Conservation (phyloP, 495 filamentous ascomycete species). For the Pseudomonodictys pantanalensis region DNA sequence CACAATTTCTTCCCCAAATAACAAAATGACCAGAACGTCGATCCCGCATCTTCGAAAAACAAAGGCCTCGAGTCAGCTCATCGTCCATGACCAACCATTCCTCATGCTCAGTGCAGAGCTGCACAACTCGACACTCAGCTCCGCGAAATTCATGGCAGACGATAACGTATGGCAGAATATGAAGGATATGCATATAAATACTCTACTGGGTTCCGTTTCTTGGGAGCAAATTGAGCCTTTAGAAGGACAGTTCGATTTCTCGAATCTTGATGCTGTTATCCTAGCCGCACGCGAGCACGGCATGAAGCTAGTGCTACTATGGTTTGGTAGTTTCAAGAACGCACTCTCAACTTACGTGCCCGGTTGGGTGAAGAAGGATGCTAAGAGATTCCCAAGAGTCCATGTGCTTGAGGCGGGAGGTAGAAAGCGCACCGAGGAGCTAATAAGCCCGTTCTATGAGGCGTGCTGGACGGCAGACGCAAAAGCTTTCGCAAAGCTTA, state of each 20-base stretch:
- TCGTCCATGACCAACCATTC: constrained; percentile 49
- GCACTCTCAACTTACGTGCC: constrained; percentile 47
- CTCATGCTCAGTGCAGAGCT: constrained; percentile 49
- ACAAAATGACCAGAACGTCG: neutral
- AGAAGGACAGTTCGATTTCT: constrained; percentile 49
- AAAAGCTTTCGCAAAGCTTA: neutral
- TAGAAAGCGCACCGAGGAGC: constrained; percentile 37
- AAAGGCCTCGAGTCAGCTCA: constrained; percentile 41
- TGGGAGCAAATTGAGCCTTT: constrained; percentile 52
- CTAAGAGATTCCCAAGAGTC: constrained; percentile 44
- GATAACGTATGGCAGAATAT: constrained; percentile 46
- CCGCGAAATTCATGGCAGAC: constrained; percentile 44
- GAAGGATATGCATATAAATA: constrained; percentile 47
- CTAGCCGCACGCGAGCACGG: constrained; percentile 43
- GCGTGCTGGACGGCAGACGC: neutral
- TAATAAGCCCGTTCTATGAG: constrained; percentile 42
- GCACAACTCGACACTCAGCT: constrained; percentile 52
- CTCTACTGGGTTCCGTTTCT: constrained; percentile 50
- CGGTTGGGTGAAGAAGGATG: constrained; percentile 48
- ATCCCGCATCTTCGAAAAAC: constrained; percentile 19
- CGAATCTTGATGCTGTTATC: constrained; percentile 47
- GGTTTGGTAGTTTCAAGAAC: constrained; percentile 55
- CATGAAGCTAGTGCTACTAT: constrained; percentile 48
- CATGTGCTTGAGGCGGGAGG: constrained; percentile 37
- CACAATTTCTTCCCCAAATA: too few relatives aligned